These are phyloP conservation scores for Ajuga chamaepitys DNA, from an alignment of 257 asterid species.

Conservation along the genomic window DNA sequence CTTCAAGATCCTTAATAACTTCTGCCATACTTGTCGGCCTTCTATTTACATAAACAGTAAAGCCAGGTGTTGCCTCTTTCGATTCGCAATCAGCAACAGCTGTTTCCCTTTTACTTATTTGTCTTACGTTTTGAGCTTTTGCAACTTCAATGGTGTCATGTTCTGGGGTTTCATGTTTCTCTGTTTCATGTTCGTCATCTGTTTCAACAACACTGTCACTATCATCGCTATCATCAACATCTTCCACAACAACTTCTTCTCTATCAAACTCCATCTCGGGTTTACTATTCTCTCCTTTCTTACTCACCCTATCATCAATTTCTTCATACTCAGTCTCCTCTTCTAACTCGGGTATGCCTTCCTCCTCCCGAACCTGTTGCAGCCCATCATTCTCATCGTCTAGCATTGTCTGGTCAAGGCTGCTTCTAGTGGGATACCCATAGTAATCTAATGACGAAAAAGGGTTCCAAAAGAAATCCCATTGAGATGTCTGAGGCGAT, in stretches of 20 bases:
- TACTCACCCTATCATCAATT: slow-evolving; percentile 27
- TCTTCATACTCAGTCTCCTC: slow-evolving; percentile 89
- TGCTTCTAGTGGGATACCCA: slow-evolving; percentile 54
- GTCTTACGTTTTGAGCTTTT: slow-evolving; percentile 48
- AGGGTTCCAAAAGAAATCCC: slow-evolving; percentile 99
- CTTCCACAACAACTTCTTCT: slow-evolving; percentile 75
- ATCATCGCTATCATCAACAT: slow-evolving; percentile 40
- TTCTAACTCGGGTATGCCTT: slow-evolving; percentile 87
- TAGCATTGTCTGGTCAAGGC: slow-evolving; percentile 38
- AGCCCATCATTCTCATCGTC: slow-evolving; percentile 65
- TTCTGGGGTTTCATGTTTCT: slow-evolving; percentile 22
- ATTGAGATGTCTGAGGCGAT: slow-evolving; percentile 74
- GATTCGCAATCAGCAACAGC: slow-evolving; percentile 44
- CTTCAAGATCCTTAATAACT: slow-evolving; percentile 85
- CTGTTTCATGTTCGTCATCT: slow-evolving; percentile 34
- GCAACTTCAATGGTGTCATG: slow-evolving; percentile 46
- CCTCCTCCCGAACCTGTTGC: slow-evolving; percentile 74
- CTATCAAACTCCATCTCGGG: slow-evolving; percentile 20
- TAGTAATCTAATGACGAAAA: slow-evolving; percentile 83
- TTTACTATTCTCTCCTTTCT: slow-evolving; percentile 30
- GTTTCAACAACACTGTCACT: slow-evolving; percentile 35
- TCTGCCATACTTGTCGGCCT: slow-evolving; percentile 89
- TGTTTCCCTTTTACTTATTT: slow-evolving; percentile 50
- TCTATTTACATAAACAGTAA: slow-evolving; percentile 74
- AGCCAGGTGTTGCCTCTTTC: slow-evolving; percentile 80